Base-by-base conservation (phyloP, 345 rosid species). In the Excoecaria agallocha region DNA sequence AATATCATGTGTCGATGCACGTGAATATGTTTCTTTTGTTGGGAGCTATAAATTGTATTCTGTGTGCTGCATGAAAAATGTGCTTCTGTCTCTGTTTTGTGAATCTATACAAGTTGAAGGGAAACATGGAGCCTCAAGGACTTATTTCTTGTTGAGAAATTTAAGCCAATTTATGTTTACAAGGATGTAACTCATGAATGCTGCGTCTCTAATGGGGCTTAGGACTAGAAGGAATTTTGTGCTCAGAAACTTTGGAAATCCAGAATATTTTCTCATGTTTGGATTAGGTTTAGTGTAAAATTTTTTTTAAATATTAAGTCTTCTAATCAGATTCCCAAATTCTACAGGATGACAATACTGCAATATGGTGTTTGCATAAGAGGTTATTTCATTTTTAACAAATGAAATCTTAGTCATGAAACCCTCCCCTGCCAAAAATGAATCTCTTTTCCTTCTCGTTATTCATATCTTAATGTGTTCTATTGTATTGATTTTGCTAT, bases 141-240 rank as follows among this genome's bases (percentile, higher is more conserved):
- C 41, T 46, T 5, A 10, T 35, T 0, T 35, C 41, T 50, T 50
- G 13, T 66, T 49, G 13, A 17, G 50, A 16, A 67, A 49, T 30
- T 48, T 49, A 15, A 6, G 17, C 12, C 1, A 49, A 50, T 43
- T 50, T 68, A 51, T 25, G 12, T 50, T 35, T 30, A 12, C 37
- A 39, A 64, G 43, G 59, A 24, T 50, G 57, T 50, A 15, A 50
- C 41, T 24, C 39, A 68, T 68, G 20, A 43, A 67, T 70, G 62
- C 19, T 35, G n/a, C 38, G 48, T 54, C 70, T 12, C 19, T 19
- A 24, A 4, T 20, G 56, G 62, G 73, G 12, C 63, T 39, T 39
- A 54, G 3, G 37, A 69, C 8, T 30, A 56, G 30, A 39, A 15
- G 2, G 6, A 24, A 56, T 24, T 56, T 69, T 70, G 64, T 41